Conservation (phyloP, 345 rosid genomes). For the Mallotus nudiflorus region DNA sequence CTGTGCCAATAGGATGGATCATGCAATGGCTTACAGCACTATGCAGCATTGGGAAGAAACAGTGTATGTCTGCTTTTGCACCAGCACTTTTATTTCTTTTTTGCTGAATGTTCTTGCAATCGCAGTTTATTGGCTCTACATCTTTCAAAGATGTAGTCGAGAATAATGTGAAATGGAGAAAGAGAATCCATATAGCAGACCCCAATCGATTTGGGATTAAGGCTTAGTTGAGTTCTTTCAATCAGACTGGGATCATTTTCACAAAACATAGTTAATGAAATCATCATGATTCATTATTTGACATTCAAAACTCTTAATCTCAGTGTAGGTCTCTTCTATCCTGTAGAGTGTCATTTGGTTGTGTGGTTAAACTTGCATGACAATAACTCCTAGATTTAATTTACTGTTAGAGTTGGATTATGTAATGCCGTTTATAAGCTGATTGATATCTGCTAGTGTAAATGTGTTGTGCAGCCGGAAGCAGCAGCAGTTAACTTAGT, state of each 20-base stretch:
- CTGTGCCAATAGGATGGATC: slow-evolving; percentile 76
- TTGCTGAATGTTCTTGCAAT: background rate
- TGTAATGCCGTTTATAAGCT: slow-evolving; percentile 3
- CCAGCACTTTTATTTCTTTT: background rate
- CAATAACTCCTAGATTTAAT: background rate
- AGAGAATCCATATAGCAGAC: no score
- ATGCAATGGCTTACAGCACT: slow-evolving; percentile 97
- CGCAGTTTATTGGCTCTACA: background rate
- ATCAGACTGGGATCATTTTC: background rate
- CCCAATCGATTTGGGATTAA: no score
- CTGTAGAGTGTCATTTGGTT: background rate
- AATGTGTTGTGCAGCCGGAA: slow-evolving; percentile 58
- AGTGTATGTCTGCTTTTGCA: slow-evolving; percentile 53
- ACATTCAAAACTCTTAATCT: background rate
- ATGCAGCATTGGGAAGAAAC: slow-evolving; percentile 97
- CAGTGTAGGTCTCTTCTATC: background rate
- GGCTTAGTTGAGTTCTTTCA: no score
- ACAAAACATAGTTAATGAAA: background rate
- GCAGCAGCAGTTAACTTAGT: slow-evolving; percentile 97
- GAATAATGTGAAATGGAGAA: no score
- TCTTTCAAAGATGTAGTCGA: no score
- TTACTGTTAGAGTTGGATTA: background rate
- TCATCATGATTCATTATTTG: background rate
- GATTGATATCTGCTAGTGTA: slow-evolving; percentile 12
- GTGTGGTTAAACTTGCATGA: no score